These are phyloP conservation scores for Termitomyces sp. DNA, from an alignment of 768 basidiomycete genomes.

Conservation along the genomic window DNA sequence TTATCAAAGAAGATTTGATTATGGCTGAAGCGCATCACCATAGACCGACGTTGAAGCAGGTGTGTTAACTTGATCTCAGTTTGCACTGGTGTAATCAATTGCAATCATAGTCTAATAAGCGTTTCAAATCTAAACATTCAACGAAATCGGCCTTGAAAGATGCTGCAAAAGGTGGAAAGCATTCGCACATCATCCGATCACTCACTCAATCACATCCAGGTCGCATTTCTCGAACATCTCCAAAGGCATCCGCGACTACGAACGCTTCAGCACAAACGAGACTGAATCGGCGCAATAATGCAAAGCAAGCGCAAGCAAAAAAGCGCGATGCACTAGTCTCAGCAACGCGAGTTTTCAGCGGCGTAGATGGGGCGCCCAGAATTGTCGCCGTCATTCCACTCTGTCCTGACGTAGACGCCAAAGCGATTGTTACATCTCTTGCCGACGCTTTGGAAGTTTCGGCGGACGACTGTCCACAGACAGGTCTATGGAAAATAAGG, in stretches of 20 bases:
- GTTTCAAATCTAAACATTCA: constrained; percentile 88
- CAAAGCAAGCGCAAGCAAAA: constrained; percentile 74
- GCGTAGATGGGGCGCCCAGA: constrained; percentile 73
- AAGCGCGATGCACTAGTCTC: constrained; percentile 68
- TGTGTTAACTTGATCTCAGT: constrained; percentile 16
- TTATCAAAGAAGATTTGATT: neutral
- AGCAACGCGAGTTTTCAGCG: constrained; percentile 73
- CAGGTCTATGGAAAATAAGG: constrained; percentile 66
- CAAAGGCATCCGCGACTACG: constrained; percentile 43
- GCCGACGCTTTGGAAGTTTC: constrained; percentile 54
- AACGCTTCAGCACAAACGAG: constrained; percentile 63
- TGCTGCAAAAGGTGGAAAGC: constrained; percentile 65
- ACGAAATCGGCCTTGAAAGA: constrained; percentile 83
- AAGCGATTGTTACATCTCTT: constrained; percentile 48
- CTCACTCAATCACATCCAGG: constrained; percentile 30
- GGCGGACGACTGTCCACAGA: constrained; percentile 43
- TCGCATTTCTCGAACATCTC: constrained; percentile 47
- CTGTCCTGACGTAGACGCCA: constrained; percentile 55
- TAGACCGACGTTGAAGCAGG: constrained; percentile 85
- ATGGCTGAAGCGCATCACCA: constrained; percentile 50
- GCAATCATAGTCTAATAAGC: constrained; percentile 70
- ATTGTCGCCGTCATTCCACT: constrained; percentile 88
- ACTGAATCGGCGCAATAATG: constrained; percentile 75
- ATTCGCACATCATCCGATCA: neutral
- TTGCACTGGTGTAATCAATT: neutral